Base-by-base conservation (phyloP, 1,284 basidiomycete genomes). In the Cryptococcus floricola region DNA sequence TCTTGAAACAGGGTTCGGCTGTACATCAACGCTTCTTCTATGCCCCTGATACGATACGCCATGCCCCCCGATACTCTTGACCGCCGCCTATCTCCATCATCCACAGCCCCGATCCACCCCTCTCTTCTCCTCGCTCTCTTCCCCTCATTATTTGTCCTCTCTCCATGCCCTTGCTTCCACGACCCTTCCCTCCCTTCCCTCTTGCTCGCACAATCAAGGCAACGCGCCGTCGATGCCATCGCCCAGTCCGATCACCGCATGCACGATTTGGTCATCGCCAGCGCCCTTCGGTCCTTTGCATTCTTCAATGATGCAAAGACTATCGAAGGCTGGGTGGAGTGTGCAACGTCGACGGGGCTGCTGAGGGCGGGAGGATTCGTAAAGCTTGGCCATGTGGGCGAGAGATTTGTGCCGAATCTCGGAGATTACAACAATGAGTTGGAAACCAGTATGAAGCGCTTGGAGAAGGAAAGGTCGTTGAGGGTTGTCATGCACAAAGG, bases 321-420 rank as follows among this genome's bases (percentile, higher is more conserved):
- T 27, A 58, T 75, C 5, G 74, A 76, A 51, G 69, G 65, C 3
- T 73, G 69, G 71, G 63, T 58, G 10, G 70, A 76, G 28, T 56
- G 51, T 14, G 52, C 59, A 27, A 48, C 56, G 3, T 54, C 60
- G 0, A 59, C 59, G 6, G 59, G 62, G 2, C 57, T 73, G 38
- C 55, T 60, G 12, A 65, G 63, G 61, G 62, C 65, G 1, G 54
- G 65, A 3, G 72, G 74, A 1, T 50, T 74, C 2, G 62, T 54
- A 10, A 73, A 72, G 56, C 56, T 71, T 12, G 69, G 66, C 18
- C 53, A 58, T 18, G 60, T 68, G 2, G 64, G 63, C 16, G 65
- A 65, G 45, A 38, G 55, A n/a, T 63, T 71, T 39, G 39, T 63
- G 10, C 43, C 54, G 18, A 28, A 14, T 34, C 10, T 34, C 7